Percentiles rank a stretch among this genome's conserved stretches.
Evolutionary conservation across 768 basidiomycete genomes (phyloP).

Genomic region (Rossbeevera mucosa): DNA sequence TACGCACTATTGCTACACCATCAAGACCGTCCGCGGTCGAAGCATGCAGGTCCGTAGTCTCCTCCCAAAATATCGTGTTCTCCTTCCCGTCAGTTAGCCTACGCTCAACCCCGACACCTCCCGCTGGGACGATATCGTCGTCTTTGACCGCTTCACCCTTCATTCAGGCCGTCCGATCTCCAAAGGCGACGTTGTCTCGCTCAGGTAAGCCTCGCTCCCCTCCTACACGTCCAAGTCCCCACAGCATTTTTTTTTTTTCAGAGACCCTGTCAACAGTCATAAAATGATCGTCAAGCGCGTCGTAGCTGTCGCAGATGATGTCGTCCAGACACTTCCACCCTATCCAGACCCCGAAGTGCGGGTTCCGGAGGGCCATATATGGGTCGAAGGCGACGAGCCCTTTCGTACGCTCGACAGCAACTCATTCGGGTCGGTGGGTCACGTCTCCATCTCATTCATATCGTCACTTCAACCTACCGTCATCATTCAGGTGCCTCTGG

Average conservation of each 20-base stretch:
- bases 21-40: conserved; percentile 53
- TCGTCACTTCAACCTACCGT: not conserved
- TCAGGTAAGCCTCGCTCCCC: conserved; percentile 47
- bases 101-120: conserved; percentile 74
- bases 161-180: conserved; percentile 33
- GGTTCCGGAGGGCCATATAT: conserved; percentile 61
- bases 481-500: conserved; percentile 35
- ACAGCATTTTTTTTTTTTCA: conserved; percentile 22
- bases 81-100: conserved; percentile 46
- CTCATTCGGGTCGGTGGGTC: conserved; percentile 60
- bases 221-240: too few relatives aligned
- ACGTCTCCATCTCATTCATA: not conserved
- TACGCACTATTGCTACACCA: conserved; percentile 45
- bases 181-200: conserved; percentile 62
- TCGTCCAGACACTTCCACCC: conserved; percentile 63
- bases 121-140: conserved; percentile 51
- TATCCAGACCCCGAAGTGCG: conserved; percentile 50
- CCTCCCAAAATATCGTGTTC: conserved; percentile 2
- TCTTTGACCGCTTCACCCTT: conserved; percentile 55
- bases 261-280: conserved; percentile 55
- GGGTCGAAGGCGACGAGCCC: conserved; percentile 56
- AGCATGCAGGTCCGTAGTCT: conserved; percentile 63
- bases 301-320: conserved; percentile 58
- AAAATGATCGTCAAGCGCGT: conserved; percentile 63
- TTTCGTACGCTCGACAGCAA: conserved; percentile 66